Percentiles rank a stretch among this genome's conserved stretches.
These are phyloP conservation scores for Phialocephala subalpina DNA, from an alignment of 2,329 filamentous ascomycete species.

Conservation along the genomic window DNA sequence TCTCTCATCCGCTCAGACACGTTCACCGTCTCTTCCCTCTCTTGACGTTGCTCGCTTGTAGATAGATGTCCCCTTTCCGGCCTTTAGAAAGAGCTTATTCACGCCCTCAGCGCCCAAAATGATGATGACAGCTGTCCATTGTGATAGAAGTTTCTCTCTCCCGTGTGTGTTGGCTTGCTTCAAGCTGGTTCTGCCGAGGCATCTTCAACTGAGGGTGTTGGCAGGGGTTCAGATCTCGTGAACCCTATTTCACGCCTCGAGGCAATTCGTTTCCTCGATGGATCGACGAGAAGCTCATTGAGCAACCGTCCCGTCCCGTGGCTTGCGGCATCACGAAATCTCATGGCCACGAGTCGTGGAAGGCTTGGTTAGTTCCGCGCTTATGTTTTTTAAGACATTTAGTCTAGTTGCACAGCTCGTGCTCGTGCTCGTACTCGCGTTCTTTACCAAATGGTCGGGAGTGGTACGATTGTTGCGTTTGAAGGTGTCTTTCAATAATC, in stretches of 20 bases:
- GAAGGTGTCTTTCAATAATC: not conserved
- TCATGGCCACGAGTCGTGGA: not conserved
- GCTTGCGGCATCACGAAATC: slow-evolving; percentile 2
- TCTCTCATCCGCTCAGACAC: not conserved
- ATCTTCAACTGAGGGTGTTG: not conserved
- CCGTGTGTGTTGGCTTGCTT: slow-evolving; percentile 3
- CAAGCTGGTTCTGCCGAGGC: not conserved
- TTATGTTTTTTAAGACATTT: not conserved
- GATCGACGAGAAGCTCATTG: not conserved
- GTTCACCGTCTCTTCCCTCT: not conserved
- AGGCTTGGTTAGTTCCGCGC: not conserved
- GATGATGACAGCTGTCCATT: not conserved
- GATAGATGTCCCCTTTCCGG: not conserved
- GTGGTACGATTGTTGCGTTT: not conserved
- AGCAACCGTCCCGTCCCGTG: not conserved
- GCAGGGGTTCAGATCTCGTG: slow-evolving; percentile 1
- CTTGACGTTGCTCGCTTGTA: not conserved
- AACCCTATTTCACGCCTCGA: not conserved
- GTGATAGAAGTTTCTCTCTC: not conserved
- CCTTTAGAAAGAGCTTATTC: not conserved
- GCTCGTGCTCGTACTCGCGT: not conserved
- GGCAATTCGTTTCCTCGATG: slow-evolving; percentile 1
- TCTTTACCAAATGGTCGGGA: slow-evolving; percentile 5
- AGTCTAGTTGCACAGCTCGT: not conserved
- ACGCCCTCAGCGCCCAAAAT: slow-evolving; percentile 1